Evolutionary conservation across 805 yeast genomes (phyloP), one percentile per base, ranked within the genome.

Genomic region (Spathaspora gorwiae): DNA sequence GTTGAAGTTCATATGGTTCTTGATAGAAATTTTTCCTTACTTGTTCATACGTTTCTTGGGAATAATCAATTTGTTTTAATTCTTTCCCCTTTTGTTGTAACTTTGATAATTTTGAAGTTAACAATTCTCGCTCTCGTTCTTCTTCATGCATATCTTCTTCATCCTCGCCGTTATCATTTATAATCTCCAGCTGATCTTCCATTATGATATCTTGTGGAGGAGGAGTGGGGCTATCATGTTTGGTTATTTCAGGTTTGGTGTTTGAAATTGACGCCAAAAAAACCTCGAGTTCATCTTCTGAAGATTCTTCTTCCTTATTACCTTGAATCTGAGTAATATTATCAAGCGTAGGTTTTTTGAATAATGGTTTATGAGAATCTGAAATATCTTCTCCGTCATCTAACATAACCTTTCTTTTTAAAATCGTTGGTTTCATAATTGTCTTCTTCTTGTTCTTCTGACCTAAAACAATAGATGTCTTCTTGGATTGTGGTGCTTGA

Each of bases 21-120:
- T 64, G 61, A 57, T 86, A 88, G 54, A 90, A 84, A 8, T 64
- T 52, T 58, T 81, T 87, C 13, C 76, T 59, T 53, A 89, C 81
- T 0, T 81, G 76, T 29, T 68, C 75, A 49, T 83, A 73, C 2
- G 66, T 62, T 10, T 75, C 62, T 40, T 59, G 55, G 35, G 72
- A 56, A 51, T 78, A 76, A 47, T 77, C 76, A 38, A 81, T 69
- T 7, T 62, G 53, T 13, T 79, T 69, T 35, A 83, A 64, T 31
- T 72, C 73, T 53, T 84, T 78, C 43, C 76, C 76, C 53, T 75
- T 69, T 53, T 70, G 72, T 42, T 68, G 76, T 32, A 72, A 62
- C 19, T 72, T 64, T 29, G 67, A 65, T 39, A 73, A 55, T 41
- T 72, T 66, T 1, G 71, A 58, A 15, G 68, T 56, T 5, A 65